Percentiles rank a stretch among this genome's conserved stretches.
Conservation (phyloP, 805 yeast genomes). For the Starmerella vaccinii region DNA sequence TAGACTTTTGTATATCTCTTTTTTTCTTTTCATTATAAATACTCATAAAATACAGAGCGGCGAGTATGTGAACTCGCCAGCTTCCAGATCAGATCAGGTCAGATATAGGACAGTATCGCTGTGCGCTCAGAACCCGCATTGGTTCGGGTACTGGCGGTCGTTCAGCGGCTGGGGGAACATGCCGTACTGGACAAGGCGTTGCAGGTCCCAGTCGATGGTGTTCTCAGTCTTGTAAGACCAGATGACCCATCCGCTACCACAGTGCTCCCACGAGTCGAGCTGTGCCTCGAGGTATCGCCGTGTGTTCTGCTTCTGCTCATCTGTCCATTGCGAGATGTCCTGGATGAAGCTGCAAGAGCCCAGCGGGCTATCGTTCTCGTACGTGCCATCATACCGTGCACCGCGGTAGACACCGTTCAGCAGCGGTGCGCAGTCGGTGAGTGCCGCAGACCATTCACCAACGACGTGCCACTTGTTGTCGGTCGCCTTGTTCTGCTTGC, state of each 20-base stretch:
- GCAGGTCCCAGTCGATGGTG: slow-evolving; percentile 78
- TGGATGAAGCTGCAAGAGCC: slow-evolving; percentile 53
- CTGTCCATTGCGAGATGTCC: slow-evolving; percentile 47
- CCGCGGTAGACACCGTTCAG: slow-evolving; percentile 79
- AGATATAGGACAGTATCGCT: neutral
- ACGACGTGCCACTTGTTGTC: slow-evolving; percentile 66
- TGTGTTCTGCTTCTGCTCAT: slow-evolving; percentile 43
- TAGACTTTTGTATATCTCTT: no score
- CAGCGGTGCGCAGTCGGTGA: slow-evolving; percentile 86
- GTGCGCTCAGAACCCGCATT: slow-evolving; percentile 37
- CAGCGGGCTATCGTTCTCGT: slow-evolving; percentile 36
- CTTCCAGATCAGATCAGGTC: neutral
- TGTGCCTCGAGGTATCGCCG: slow-evolving; percentile 81
- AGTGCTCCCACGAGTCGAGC: slow-evolving; percentile 66
- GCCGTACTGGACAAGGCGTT: slow-evolving; percentile 44
- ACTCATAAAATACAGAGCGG: no score
- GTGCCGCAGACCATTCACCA: slow-evolving; percentile 89
- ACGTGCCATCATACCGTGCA: slow-evolving; percentile 66
- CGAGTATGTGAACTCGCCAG: neutral
- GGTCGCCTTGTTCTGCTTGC: slow-evolving; percentile 31
- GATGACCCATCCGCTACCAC: slow-evolving; percentile 69
- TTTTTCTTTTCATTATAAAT: no score
- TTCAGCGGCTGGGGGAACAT: slow-evolving; percentile 74
- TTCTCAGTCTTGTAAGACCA: slow-evolving; percentile 90
- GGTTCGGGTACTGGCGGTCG: slow-evolving; percentile 58